Evolutionary conservation across 805 yeast genomes (phyloP).

Genomic region (Pichia manshurica): DNA sequence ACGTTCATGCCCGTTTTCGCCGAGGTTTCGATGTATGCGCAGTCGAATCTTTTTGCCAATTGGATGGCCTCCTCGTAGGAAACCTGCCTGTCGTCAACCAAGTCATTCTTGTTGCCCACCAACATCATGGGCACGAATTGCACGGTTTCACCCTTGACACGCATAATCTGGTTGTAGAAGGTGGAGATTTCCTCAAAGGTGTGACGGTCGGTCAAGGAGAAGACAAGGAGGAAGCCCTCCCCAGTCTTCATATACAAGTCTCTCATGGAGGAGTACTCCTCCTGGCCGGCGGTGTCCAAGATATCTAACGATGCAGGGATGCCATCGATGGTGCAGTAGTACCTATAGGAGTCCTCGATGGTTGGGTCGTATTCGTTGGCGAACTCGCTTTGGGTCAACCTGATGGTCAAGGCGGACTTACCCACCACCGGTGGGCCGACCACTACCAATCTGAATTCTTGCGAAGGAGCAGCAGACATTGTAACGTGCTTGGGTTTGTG

Average conservation of each 20-base stretch:
- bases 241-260: conserved; percentile 97
- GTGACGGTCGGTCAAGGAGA: conserved; percentile 77
- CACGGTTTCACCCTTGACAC: conserved; percentile 42
- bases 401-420: conserved; percentile 92
- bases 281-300: conserved; percentile 97
- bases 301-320: conserved; percentile 78
- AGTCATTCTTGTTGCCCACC: conserved; percentile 73
- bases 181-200: conserved; percentile 80
- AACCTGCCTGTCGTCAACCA: conserved; percentile 59
- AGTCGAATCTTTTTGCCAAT: conserved; percentile 60
- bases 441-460: conserved; percentile 89
- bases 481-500: not conserved
- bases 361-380: conserved; percentile 98
- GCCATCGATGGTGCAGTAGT: conserved; percentile 78
- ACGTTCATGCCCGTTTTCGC: conserved; percentile 91
- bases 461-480: conserved; percentile 8
- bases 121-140: conserved; percentile 70
- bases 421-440: conserved; percentile 99
- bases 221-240: conserved; percentile 86
- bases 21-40: conserved; percentile 83
- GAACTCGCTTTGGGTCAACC: conserved; percentile 88
- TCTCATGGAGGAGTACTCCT: conserved; percentile 88
- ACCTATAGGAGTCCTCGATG: conserved; percentile 86
- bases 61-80: conserved; percentile 50
- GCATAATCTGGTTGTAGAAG: conserved; percentile 47